Base-by-base conservation (phyloP, 2,329 filamentous ascomycete species). In the Thielaviopsis punctulata region DNA sequence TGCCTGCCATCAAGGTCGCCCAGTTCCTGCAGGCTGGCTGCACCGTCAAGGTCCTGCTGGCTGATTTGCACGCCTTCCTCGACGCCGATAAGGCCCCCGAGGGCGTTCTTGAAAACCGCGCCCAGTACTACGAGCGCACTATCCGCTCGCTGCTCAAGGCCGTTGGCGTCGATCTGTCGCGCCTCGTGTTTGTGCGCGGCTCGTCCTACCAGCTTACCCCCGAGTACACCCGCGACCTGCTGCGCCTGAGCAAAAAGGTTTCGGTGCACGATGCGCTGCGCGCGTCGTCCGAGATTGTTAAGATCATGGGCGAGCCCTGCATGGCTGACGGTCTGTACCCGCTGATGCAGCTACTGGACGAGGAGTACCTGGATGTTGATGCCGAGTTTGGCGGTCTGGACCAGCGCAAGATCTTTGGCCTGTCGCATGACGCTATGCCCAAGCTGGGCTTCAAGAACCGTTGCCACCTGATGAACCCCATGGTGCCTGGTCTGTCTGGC, bases 201-300 rank as follows among this genome's bases (percentile, higher is more conserved):
- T 88, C 82, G 60, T 81, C 76, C 48, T 95, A 93, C 76, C 88
- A 95, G 64, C 77, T 75, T 60, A 75, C 65, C 54, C 63, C 73
- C 22, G 74, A 80, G 43, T 96, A 95, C 69, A 78, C 82, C 55
- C 92, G 95, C 85, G 90, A 96, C 63, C 68, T 94, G 30, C 90
- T 89, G 69, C 80, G 84, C 62, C 65, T 96, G 58, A 76, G 75
- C 45, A 52, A 55, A 23, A 52, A 55, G 27, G 77, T 84, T 4
- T 82, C 81, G 13, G 80, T 88, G 67, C 80, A 89, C 62, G 81
- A 92, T 62, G 86, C 88, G 15, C 86, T 88, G 67, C 92, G 87
- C 67, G 89, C 90, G 0, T 90, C 90, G 39, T 85, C 87, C 1
- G 92, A 96, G 67, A 79, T 96, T 7, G 90, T 98, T 58, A 96